Evolutionary conservation across 441 rosid genomes (phyloP).

Genomic region (Bruguiera hainesii): DNA sequence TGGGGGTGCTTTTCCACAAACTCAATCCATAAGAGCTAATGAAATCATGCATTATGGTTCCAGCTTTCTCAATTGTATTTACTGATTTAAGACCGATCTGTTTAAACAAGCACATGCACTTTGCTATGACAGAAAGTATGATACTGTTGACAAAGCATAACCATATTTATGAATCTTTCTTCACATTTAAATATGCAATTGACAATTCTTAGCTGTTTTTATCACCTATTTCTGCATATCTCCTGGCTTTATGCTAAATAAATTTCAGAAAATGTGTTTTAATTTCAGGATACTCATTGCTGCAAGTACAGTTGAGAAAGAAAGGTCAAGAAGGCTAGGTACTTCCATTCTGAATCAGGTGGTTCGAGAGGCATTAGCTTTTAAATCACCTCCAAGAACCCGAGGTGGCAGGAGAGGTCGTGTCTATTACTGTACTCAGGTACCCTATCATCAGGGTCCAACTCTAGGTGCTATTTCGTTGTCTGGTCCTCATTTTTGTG

Average conservation of each 20-base stretch:
- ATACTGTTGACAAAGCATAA: neutral
- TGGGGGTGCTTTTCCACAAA: neutral
- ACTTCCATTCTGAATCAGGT: constrained; percentile 84
- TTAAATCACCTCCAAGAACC: constrained; percentile 91
- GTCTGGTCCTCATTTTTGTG: neutral
- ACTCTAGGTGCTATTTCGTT: neutral
- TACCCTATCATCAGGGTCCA: constrained; percentile 12
- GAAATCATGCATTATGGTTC: neutral
- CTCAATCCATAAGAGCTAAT: neutral
- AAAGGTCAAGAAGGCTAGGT: constrained; percentile 87
- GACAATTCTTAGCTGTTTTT: neutral
- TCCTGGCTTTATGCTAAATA: neutral
- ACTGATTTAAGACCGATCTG: neutral
- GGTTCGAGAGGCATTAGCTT: constrained; percentile 79
- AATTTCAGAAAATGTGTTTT: neutral
- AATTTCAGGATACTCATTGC: constrained; percentile 69
- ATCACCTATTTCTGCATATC: neutral
- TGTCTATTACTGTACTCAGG: constrained; percentile 91
- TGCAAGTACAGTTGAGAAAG: constrained; percentile 75
- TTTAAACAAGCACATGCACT: constrained; percentile 1
- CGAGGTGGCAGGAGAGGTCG: constrained; percentile 92
- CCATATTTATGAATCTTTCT: no score
- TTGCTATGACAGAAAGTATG: constrained; percentile 1
- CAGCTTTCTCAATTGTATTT: neutral
- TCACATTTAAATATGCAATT: neutral